These are phyloP conservation scores for Phytophthora tubulina DNA, from an alignment of 352 stramenopile species.

Conservation along the genomic window DNA sequence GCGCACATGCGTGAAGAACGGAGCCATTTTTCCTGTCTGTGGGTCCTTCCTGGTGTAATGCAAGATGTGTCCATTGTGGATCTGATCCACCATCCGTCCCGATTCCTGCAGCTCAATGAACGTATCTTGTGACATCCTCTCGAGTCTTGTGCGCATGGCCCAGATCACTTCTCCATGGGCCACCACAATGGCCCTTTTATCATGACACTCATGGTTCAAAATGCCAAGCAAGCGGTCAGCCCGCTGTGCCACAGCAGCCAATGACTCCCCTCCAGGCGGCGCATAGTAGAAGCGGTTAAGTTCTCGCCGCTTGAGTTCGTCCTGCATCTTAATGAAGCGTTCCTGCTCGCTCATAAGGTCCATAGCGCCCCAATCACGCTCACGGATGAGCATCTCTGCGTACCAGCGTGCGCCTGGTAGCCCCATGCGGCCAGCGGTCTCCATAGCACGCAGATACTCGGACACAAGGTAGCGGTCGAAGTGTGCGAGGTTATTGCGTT, in stretches of 20 bases:
- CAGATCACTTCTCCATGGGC: slow-evolving; percentile 92
- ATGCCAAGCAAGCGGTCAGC: slow-evolving; percentile 79
- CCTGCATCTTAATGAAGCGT: slow-evolving; percentile 89
- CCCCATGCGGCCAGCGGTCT: slow-evolving; percentile 84
- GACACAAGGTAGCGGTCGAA: slow-evolving; percentile 91
- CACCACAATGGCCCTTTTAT: slow-evolving; percentile 86
- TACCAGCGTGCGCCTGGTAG: slow-evolving; percentile 85
- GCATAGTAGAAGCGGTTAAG: slow-evolving; percentile 91
- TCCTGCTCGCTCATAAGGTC: slow-evolving; percentile 92
- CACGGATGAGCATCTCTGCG: slow-evolving; percentile 89
- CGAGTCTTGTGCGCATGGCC: slow-evolving; percentile 88
- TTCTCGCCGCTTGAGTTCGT: slow-evolving; percentile 84
- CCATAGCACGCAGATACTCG: slow-evolving; percentile 89
- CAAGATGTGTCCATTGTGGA: slow-evolving; percentile 91
- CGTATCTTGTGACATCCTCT: slow-evolving; percentile 90
- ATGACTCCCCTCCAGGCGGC: slow-evolving; percentile 82
- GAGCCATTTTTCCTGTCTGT: slow-evolving; percentile 73
- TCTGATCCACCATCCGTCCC: slow-evolving; percentile 89
- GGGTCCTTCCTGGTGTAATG: slow-evolving; percentile 88
- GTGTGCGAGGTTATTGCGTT: slow-evolving; percentile 75
- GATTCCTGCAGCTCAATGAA: slow-evolving; percentile 89
- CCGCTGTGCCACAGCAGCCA: slow-evolving; percentile 85
- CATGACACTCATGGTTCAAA: slow-evolving; percentile 83
- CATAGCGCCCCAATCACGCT: slow-evolving; percentile 91
- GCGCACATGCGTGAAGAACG: slow-evolving; percentile 91